Conservation (phyloP, 768 basidiomycete species). For the Punctularia strigosozonata region DNA sequence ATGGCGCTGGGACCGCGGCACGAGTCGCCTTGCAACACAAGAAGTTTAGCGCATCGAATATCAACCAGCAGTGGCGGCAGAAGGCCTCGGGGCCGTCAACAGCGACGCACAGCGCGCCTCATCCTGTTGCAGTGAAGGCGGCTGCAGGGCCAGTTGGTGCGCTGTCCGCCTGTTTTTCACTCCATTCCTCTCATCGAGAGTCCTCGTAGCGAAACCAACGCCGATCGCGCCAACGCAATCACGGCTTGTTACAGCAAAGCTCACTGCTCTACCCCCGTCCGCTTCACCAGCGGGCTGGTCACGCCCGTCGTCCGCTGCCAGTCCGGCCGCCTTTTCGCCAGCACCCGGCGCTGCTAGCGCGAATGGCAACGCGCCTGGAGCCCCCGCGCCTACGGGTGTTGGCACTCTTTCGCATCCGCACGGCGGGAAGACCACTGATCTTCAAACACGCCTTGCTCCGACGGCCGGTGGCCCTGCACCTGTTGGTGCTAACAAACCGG, state of each 20-base stretch:
- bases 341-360: slow-evolving; percentile 18
- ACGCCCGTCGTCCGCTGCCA: slow-evolving; percentile 61
- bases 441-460: neutral
- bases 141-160: slow-evolving; percentile 40
- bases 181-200: too few relatives aligned
- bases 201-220: slow-evolving; percentile 43
- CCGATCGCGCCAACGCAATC: slow-evolving; percentile 50
- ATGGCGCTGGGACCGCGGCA: slow-evolving; percentile 1
- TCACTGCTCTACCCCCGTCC: slow-evolving; percentile 57
- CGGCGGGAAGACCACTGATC: too few relatives aligned
- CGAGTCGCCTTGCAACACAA: slow-evolving; percentile 42
- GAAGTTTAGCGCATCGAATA: slow-evolving; percentile 81
- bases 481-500: slow-evolving; percentile 34
- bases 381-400: too few relatives aligned
- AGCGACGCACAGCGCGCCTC: slow-evolving; percentile 30
- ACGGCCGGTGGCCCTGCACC: slow-evolving; percentile 14
- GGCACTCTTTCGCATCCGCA: too few relatives aligned
- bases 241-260: slow-evolving; percentile 76
- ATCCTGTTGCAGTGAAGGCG: slow-evolving; percentile 34
- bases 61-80: slow-evolving; percentile 95
- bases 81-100: slow-evolving; percentile 61
- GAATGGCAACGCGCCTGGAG: slow-evolving; percentile 7
- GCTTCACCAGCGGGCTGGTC: slow-evolving; percentile 67
- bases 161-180: slow-evolving; percentile 11
- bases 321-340: slow-evolving; percentile 36